Evolutionary conservation across 495 filamentous ascomycete species (phyloP).

Genomic region (Sphaerosporella brunnea): DNA sequence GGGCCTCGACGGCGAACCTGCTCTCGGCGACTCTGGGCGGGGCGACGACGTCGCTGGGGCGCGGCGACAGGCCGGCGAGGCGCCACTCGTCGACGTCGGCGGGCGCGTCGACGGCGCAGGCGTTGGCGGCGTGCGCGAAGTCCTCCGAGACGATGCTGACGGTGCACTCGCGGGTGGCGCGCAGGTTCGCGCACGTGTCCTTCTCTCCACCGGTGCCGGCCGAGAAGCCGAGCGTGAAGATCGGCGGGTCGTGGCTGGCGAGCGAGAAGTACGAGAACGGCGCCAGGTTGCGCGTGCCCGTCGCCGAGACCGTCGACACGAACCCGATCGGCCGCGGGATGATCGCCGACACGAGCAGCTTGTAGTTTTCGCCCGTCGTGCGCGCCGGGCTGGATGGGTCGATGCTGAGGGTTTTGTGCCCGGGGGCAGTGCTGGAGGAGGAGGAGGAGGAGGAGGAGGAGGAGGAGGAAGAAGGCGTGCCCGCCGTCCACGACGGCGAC

Average conservation of each 20-base stretch:
- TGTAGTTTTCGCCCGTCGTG: constrained; percentile 61
- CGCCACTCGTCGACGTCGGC: constrained; percentile 69
- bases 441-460: no score
- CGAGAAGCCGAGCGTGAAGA: constrained; percentile 67
- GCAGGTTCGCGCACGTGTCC: constrained; percentile 60
- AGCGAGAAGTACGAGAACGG: constrained; percentile 76
- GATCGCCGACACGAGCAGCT: constrained; percentile 73
- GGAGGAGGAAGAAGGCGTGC: no score
- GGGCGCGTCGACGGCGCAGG: constrained; percentile 56
- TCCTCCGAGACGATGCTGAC: constrained; percentile 79
- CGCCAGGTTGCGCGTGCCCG: constrained; percentile 51
- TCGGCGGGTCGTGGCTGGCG: constrained; percentile 73
- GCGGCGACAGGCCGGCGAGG: constrained; percentile 56
- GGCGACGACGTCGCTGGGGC: constrained; percentile 46
- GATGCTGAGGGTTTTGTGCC: constrained; percentile 46
- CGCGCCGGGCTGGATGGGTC: constrained; percentile 63
- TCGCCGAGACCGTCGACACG: constrained; percentile 32
- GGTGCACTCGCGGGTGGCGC: constrained; percentile 52
- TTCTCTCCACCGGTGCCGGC: constrained; percentile 42
- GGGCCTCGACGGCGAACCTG: constrained; percentile 63
- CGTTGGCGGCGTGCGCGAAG: constrained; percentile 77
- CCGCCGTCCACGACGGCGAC: no score
- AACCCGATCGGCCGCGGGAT: constrained; percentile 60
- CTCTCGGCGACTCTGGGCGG: constrained; percentile 64
- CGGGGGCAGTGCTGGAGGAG: no score